phyloP scores from a whole-genome alignment of 2,329 filamentous ascomycete genomes.

The Cadophora sp. region DNA sequence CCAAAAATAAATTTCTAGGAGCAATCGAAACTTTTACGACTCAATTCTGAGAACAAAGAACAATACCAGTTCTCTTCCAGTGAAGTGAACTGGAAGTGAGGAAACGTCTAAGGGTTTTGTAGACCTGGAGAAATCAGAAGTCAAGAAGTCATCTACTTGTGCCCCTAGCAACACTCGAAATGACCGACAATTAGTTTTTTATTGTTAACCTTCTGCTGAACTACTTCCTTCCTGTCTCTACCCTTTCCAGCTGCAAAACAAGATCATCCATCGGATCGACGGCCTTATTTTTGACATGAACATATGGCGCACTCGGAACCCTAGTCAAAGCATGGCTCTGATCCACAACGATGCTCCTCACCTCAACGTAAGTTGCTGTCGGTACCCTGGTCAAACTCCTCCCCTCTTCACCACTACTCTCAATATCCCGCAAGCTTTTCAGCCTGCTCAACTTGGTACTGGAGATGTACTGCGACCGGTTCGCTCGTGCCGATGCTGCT shows the following conservation, averaged over 20 bases:
- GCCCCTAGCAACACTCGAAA: too few species aligned
- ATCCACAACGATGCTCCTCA: neutral
- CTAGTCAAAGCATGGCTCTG: neutral
- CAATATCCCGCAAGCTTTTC: conserved; percentile 1
- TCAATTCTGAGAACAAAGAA: too few species aligned
- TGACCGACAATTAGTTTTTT: neutral
- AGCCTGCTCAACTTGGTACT: conserved; percentile 4
- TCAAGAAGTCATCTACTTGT: too few species aligned
- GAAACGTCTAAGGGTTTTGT: too few species aligned
- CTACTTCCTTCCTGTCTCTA: neutral
- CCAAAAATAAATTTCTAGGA: too few species aligned
- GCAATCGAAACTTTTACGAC: neutral
- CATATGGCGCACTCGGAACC: neutral
- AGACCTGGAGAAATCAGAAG: too few species aligned
- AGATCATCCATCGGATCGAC: conserved; percentile 1
- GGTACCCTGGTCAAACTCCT: conserved; percentile 7
- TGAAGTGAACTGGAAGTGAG: too few species aligned
- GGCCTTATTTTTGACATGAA: neutral
- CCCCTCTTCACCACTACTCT: neutral
- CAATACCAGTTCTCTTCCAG: too few species aligned
- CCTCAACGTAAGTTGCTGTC: neutral
- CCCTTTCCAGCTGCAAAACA: neutral
- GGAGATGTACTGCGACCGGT: conserved; percentile 9
- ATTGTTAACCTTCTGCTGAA: neutral
- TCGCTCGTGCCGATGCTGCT: neutral